Conservation (phyloP, 176 grass and related monocot species). For the Zizania latifolia region DNA sequence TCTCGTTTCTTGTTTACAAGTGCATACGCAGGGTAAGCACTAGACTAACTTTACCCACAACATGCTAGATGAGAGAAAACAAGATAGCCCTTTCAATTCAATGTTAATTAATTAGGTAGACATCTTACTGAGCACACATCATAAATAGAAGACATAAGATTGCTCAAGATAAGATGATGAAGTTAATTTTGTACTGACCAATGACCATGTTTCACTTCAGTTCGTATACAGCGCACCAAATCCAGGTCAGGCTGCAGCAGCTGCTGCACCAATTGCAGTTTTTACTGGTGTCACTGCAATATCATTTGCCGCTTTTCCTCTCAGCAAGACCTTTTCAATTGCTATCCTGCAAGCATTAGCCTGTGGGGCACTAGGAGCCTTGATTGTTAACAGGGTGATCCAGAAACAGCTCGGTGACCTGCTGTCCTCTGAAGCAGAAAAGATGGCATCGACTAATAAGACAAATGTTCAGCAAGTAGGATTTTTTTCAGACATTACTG, state of each 20-base stretch:
- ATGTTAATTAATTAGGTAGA: slow-evolving; percentile 7
- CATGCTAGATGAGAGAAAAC: slow-evolving; percentile 15
- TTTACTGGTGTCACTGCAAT: slow-evolving; percentile 82
- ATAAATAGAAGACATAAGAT: slow-evolving; percentile 1
- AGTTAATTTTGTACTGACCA: slow-evolving; percentile 9
- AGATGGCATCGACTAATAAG: slow-evolving; percentile 31
- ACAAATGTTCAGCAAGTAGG: slow-evolving; percentile 43
- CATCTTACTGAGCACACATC: not conserved
- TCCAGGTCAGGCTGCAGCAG: slow-evolving; percentile 92
- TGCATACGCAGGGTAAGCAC: slow-evolving; percentile 82
- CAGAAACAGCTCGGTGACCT: slow-evolving; percentile 72
- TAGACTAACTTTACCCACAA: slow-evolving; percentile 1
- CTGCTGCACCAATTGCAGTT: slow-evolving; percentile 87
- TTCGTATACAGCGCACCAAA: slow-evolving; percentile 96
- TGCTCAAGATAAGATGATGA: not conserved
- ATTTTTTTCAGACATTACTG: slow-evolving; percentile 65
- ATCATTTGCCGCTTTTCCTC: slow-evolving; percentile 84
- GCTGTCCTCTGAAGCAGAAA: slow-evolving; percentile 77
- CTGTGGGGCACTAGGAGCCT: slow-evolving; percentile 68
- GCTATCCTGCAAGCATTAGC: slow-evolving; percentile 69
- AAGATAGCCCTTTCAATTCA: not conserved
- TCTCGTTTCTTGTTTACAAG: slow-evolving; percentile 94
- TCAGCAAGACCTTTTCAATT: slow-evolving; percentile 55
- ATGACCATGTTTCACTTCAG: slow-evolving; percentile 48
- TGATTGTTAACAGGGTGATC: slow-evolving; percentile 66